phyloP scores from a whole-genome alignment of 768 basidiomycete species.

The Termitomyces sp. region DNA sequence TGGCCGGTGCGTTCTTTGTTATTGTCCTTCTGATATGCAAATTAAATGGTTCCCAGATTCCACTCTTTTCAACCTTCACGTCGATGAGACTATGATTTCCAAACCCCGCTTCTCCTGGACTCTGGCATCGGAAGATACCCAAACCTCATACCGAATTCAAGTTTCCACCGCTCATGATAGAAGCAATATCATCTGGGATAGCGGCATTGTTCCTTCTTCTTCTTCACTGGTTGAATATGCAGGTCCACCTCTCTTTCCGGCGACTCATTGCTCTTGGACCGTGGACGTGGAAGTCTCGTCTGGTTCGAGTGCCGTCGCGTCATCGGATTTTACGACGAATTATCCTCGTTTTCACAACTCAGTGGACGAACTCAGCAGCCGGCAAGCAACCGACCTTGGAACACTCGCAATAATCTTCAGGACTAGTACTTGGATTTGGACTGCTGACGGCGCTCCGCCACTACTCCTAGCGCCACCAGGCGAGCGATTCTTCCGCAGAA shows the following conservation, averaged over 20 bases:
- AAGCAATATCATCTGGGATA: slow-evolving; percentile 1
- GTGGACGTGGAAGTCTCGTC: not conserved
- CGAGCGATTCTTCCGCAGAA: slow-evolving; percentile 7
- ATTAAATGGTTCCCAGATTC: slow-evolving; percentile 1
- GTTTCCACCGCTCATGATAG: not conserved
- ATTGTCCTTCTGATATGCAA: not conserved
- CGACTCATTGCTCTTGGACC: slow-evolving; percentile 4
- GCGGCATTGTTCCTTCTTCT: slow-evolving; percentile 2
- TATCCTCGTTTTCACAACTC: not conserved
- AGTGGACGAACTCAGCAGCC: not conserved
- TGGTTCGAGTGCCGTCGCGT: not conserved
- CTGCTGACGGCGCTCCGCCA: slow-evolving; percentile 2
- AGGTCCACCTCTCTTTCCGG: slow-evolving; percentile 1
- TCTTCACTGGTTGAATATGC: slow-evolving; percentile 5
- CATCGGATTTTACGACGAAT: not conserved
- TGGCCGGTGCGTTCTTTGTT: slow-evolving; percentile 5
- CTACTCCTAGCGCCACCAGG: slow-evolving; percentile 3
- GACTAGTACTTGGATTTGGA: slow-evolving; percentile 12
- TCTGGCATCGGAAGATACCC: slow-evolving; percentile 1
- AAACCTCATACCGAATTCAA: slow-evolving; percentile 4
- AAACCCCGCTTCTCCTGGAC: slow-evolving; percentile 6
- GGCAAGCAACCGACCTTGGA: slow-evolving; percentile 4
- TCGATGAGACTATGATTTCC: slow-evolving; percentile 2
- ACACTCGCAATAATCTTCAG: slow-evolving; percentile 3
- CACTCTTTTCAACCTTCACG: slow-evolving; percentile 11